Conservation (phyloP, 208 protist genomes). For the Leishmania major region DNA sequence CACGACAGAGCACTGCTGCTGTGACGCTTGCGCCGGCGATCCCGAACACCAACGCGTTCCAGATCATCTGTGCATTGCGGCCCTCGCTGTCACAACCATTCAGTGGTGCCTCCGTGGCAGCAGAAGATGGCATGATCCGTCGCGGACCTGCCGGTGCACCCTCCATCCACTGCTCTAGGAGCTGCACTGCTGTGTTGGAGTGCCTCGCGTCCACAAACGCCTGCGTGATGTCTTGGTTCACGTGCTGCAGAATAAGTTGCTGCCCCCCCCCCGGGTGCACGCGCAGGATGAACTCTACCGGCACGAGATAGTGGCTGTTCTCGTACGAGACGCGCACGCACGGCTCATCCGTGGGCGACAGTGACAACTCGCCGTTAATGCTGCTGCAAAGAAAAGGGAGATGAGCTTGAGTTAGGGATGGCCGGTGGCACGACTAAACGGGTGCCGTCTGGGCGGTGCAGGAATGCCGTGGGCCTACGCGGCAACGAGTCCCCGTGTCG, state of each 20-base stretch:
- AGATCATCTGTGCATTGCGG: conserved; percentile 2
- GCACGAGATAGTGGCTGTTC: conserved; percentile 31
- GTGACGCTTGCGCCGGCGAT: conserved; percentile 15
- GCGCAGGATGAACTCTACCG: conserved; percentile 27
- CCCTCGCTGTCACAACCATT: not conserved
- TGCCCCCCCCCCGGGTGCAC: conserved; percentile 39
- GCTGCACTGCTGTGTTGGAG: conserved; percentile 27
- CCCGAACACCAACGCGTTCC: conserved; percentile 23
- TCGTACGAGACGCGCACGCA: conserved; percentile 31
- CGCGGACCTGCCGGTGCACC: conserved; percentile 3
- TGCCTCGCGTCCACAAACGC: conserved; percentile 37
- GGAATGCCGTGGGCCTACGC: too few species aligned
- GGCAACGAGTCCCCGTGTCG: not conserved
- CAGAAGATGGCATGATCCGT: not conserved
- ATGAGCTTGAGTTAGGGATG: not conserved
- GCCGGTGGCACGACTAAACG: not conserved
- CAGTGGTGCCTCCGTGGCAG: not conserved
- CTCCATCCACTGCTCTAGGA: conserved; percentile 43
- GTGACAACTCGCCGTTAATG: not conserved
- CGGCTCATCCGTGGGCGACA: not conserved
- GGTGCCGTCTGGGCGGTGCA: not conserved
- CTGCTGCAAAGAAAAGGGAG: not conserved
- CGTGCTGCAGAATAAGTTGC: conserved; percentile 29
- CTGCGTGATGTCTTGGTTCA: conserved; percentile 38
- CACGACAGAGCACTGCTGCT: conserved; percentile 23